Conservation (phyloP, 2,329 filamentous ascomycete species). For the Bipolaris oryzae region DNA sequence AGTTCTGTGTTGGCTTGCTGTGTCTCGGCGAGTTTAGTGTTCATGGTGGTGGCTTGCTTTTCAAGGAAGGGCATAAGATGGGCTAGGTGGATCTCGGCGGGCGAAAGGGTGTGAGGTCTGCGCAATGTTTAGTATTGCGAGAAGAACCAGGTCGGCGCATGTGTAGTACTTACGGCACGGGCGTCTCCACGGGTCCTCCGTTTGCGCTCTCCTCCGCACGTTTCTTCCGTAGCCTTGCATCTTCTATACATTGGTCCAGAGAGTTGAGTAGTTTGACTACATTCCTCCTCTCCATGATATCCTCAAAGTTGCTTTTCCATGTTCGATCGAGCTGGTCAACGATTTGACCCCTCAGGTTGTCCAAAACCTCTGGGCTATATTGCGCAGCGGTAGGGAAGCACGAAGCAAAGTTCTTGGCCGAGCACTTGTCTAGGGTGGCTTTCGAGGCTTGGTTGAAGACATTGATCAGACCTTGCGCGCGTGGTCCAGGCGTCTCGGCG, state of each 20-base stretch:
- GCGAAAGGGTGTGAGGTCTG: slow-evolving; percentile 64
- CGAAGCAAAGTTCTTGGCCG: slow-evolving; percentile 64
- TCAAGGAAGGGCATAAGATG: slow-evolving; percentile 64
- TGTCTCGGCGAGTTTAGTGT: slow-evolving; percentile 56
- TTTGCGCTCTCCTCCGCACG: slow-evolving; percentile 48
- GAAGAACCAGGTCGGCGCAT: background rate
- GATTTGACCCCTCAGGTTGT: slow-evolving; percentile 64
- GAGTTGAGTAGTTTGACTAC: slow-evolving; percentile 65
- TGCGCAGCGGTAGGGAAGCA: slow-evolving; percentile 68
- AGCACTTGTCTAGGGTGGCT: slow-evolving; percentile 66
- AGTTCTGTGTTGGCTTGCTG: slow-evolving; percentile 61
- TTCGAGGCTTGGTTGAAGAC: slow-evolving; percentile 65
- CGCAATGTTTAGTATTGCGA: background rate
- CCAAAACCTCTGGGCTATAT: slow-evolving; percentile 62
- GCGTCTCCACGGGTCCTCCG: slow-evolving; percentile 42
- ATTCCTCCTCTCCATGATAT: slow-evolving; percentile 61
- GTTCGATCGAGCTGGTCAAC: slow-evolving; percentile 63
- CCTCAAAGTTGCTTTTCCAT: slow-evolving; percentile 65
- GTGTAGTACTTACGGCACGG: slow-evolving; percentile 54
- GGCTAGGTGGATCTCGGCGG: slow-evolving; percentile 62
- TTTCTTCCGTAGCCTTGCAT: slow-evolving; percentile 61
- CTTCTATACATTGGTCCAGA: slow-evolving; percentile 64
- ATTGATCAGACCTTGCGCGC: slow-evolving; percentile 64
- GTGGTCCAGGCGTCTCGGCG: slow-evolving; percentile 62
- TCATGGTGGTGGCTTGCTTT: slow-evolving; percentile 57